Base-by-base conservation (phyloP, 345 rosid genomes). In the Euphorbia pulcherrima region DNA sequence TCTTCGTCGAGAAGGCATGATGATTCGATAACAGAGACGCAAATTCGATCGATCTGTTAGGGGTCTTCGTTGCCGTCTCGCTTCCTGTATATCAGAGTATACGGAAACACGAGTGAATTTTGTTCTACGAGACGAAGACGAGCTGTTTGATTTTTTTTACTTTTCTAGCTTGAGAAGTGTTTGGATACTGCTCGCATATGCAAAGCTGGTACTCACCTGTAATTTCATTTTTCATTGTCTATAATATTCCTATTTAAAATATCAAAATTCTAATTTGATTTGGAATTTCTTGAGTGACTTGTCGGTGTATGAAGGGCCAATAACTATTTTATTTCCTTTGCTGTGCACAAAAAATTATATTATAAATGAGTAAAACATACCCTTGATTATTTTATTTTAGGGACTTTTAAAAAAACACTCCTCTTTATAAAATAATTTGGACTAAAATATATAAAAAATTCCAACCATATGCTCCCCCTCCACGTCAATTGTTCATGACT, bases 1-100 rank as follows among this genome's bases (percentile, higher is more conserved):
- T 70, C 78, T 69, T 30, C 78, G 67, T 29, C 74, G 70, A 57
- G 78, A 69, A 48, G 78, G 78, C 78, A 75, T 74, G 28, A 14
- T 21, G 21, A 10, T 23, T 8, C 30, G 35, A 65, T 13, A 20
- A 26, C 40, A 46, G 30, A 27, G 11, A 63, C 2, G 51, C 17
- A 50, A 63, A 63, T 9, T 5, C 35, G 35, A 59, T 39, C 54
- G 66, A 65, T 37, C 54, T 48, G 48, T 6, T 29, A 29, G 13
- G 60, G 44, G 44, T 58, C 56, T 21, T 1, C 17, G 20, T 11
- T 2, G 1, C 24, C n/a, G 27, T 56, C 30, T 23, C 5, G 21
- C 4, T 30, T 53, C 3, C 28, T 21, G 21, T 53, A 8, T 9
- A 9, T n/a, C 5, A 48, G 64, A 20, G 37, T n/a, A 17, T 27